Evolutionary conservation across 2,329 filamentous ascomycete species (phyloP).

Genomic region (Alternaria consortialis): DNA sequence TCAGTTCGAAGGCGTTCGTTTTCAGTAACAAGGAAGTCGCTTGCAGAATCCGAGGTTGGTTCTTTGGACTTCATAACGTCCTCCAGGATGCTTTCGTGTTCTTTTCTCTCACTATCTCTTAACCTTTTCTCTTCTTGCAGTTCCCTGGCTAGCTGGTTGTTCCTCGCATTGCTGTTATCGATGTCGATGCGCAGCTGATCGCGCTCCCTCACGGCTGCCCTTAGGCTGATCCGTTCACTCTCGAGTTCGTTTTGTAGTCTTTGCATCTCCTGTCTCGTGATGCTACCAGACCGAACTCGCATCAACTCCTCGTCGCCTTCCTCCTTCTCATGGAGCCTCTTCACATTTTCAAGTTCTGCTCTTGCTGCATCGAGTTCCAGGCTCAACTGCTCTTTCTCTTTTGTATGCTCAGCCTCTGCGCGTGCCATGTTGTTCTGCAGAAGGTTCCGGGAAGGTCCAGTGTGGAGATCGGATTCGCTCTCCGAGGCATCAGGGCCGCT

Average conservation of each 20-base stretch:
- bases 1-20: constrained; percentile 8
- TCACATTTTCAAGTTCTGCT: background rate
- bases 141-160: background rate
- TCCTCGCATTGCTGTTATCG: background rate
- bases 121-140: background rate
- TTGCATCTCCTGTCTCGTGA: background rate
- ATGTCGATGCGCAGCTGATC: background rate
- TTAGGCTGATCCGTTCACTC: background rate
- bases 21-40: background rate
- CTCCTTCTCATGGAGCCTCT: background rate
- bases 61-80: constrained; percentile 2
- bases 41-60: background rate
- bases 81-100: constrained; percentile 8
- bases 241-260: constrained; percentile 1
- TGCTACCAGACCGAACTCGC: background rate
- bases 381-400: background rate
- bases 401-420: background rate
- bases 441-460: background rate
- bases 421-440: background rate
- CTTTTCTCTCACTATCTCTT: background rate
- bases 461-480: background rate
- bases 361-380: background rate
- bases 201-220: background rate
- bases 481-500: background rate
- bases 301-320: background rate